A percentile compares a stretch with the other conserved stretches of the same genome.
Conservation (phyloP, 768 basidiomycete genomes). For the Gelatoporia subvermispora region DNA sequence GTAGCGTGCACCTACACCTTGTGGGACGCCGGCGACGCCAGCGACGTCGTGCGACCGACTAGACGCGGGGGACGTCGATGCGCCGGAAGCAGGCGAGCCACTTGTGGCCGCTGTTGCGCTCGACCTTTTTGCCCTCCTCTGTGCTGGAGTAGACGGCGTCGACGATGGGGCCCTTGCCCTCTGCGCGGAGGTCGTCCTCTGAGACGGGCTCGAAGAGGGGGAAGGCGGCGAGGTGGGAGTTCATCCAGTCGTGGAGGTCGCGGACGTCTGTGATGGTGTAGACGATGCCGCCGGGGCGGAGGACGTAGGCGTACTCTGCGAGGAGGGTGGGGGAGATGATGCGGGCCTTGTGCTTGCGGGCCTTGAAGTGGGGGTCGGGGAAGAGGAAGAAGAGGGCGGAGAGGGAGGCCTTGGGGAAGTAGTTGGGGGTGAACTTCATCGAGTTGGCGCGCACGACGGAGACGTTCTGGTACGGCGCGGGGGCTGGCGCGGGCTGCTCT, state of each 20-base stretch:
- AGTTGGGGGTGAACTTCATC: slow-evolving; percentile 98
- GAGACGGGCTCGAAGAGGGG: slow-evolving; percentile 82
- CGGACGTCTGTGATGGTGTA: slow-evolving; percentile 98
- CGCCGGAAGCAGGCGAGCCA: slow-evolving; percentile 89
- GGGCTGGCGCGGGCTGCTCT: no score
- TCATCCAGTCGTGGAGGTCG: slow-evolving; percentile 96
- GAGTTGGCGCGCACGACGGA: slow-evolving; percentile 94
- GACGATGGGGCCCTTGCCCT: slow-evolving; percentile 73
- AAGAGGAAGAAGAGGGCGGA: slow-evolving; percentile 96
- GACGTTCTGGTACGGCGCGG: slow-evolving; percentile 75
- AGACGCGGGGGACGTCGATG: slow-evolving; percentile 30
- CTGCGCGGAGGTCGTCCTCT: slow-evolving; percentile 67
- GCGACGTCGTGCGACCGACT: not conserved
- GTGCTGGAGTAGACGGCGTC: slow-evolving; percentile 82
- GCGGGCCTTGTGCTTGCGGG: slow-evolving; percentile 96
- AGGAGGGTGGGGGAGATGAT: slow-evolving; percentile 97
- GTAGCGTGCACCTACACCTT: no score
- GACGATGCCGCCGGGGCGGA: slow-evolving; percentile 89
- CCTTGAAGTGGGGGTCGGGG: slow-evolving; percentile 98
- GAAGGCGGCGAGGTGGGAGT: slow-evolving; percentile 77
- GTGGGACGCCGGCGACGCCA: no score
- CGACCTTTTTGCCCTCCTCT: slow-evolving; percentile 97
- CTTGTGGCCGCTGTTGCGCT: slow-evolving; percentile 85
- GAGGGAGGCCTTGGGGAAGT: slow-evolving; percentile 86
- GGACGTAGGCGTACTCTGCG: slow-evolving; percentile 94